These are phyloP conservation scores for Hippophae tibetana DNA, from an alignment of 306 rosid species.

Conservation along the genomic window DNA sequence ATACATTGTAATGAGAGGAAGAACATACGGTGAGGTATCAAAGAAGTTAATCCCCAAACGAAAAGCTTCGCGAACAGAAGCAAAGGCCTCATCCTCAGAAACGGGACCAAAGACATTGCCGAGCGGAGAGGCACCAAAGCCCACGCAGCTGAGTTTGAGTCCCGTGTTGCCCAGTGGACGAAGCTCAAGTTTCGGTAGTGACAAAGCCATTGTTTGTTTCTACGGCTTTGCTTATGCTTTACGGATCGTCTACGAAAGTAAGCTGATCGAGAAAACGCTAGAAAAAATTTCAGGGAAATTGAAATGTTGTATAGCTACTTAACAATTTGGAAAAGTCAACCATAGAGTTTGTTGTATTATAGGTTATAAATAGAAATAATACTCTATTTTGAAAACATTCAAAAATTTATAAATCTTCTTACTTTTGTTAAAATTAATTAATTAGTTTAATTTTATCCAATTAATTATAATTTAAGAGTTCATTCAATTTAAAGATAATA, in stretches of 20 bases:
- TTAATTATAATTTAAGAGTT: too few species aligned
- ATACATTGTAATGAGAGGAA: background rate
- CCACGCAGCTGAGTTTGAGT: slow-evolving; percentile 59
- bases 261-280: background rate
- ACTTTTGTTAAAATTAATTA: too few species aligned
- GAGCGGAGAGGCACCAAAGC: slow-evolving; percentile 94
- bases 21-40: slow-evolving; percentile 82
- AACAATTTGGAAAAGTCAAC: too few species aligned
- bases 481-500: too few species aligned
- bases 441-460: too few species aligned
- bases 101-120: slow-evolving; percentile 80
- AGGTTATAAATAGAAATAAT: too few species aligned
- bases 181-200: slow-evolving; percentile 32
- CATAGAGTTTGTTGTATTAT: too few species aligned
- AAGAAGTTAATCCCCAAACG: slow-evolving; percentile 79
- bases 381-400: too few species aligned
- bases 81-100: slow-evolving; percentile 54
- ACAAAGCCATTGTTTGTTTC: slow-evolving; percentile 22
- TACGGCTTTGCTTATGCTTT: background rate
- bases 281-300: slow-evolving; percentile 15
- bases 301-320: background rate
- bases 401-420: too few species aligned
- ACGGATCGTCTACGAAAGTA: background rate
- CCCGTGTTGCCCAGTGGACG: slow-evolving; percentile 79
- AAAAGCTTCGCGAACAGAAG: slow-evolving; percentile 64